Evolutionary conservation across 805 yeast genomes (phyloP).

Genomic region (Cephaloascus albidus): DNA sequence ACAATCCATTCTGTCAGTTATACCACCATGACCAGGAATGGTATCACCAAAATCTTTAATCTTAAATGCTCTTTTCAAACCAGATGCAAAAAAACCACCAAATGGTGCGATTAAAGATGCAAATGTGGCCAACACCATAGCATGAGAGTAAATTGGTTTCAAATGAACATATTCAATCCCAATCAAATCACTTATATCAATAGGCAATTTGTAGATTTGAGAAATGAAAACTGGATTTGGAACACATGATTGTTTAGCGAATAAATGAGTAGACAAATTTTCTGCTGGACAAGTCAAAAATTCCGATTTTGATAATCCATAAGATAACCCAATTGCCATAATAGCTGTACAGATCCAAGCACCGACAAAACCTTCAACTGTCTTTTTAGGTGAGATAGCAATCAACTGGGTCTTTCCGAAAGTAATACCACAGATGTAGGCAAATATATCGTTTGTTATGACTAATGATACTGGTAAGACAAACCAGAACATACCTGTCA

Average conservation of each 20-base stretch:
- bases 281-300: constrained; percentile 86
- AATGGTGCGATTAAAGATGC: constrained; percentile 97
- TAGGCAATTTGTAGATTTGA: constrained; percentile 70
- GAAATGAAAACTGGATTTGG: constrained; percentile 86
- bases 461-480: constrained; percentile 86
- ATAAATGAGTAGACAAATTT: constrained; percentile 51
- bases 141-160: constrained; percentile 88
- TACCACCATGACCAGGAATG: constrained; percentile 98
- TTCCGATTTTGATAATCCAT: constrained; percentile 51
- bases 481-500: constrained; percentile 92
- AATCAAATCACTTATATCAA: constrained; percentile 41
- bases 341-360: constrained; percentile 93
- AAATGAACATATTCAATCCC: constrained; percentile 44
- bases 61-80: constrained; percentile 93
- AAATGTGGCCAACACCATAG: constrained; percentile 79
- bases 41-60: constrained; percentile 97
- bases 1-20: constrained; percentile 95
- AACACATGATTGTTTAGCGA: constrained; percentile 61
- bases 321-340: constrained; percentile 60
- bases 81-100: constrained; percentile 97
- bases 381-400: constrained; percentile 92
- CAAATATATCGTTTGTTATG: constrained; percentile 90
- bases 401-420: constrained; percentile 90
- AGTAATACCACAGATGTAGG: constrained; percentile 93
- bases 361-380: constrained; percentile 95